These are phyloP conservation scores for Rhipidocladum racemiflorum DNA, from an alignment of 176 grass and related monocot genomes.

Conservation along the genomic window DNA sequence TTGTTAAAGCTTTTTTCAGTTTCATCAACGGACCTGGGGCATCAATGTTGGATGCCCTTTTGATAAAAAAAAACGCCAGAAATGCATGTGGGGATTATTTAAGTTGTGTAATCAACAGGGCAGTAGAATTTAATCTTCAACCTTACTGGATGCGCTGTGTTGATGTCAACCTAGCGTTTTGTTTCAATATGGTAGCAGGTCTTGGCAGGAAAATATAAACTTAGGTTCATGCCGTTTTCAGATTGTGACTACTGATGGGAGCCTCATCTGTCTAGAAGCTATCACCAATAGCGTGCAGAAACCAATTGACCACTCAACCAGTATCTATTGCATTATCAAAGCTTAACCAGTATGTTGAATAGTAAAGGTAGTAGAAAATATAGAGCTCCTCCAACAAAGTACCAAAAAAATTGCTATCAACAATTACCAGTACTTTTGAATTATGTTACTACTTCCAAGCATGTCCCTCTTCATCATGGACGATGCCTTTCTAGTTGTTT, in stretches of 20 bases:
- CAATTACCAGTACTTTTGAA: neutral
- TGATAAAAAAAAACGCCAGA: too few species aligned
- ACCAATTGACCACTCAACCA: neutral
- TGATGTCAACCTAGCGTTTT: neutral
- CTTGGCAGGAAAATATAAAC: neutral
- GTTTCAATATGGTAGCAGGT: neutral
- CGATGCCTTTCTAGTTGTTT: neutral
- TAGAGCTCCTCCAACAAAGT: neutral
- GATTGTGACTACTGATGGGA: neutral
- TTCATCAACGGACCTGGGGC: too few species aligned
- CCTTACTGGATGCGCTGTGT: neutral
- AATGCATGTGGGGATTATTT: too few species aligned
- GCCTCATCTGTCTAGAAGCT: neutral
- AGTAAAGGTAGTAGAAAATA: neutral
- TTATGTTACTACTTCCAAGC: neutral
- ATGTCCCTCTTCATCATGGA: neutral
- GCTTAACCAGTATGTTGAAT: neutral
- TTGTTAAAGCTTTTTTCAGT: too few species aligned
- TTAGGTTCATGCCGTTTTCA: neutral
- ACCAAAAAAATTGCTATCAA: neutral
- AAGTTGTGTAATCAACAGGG: neutral
- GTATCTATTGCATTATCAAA: neutral
- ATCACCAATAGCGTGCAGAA: neutral
- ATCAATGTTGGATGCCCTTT: too few species aligned
- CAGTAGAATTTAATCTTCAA: neutral